Conservation (phyloP, 495 filamentous ascomycete species). For the Neurospora tetrasperma region DNA sequence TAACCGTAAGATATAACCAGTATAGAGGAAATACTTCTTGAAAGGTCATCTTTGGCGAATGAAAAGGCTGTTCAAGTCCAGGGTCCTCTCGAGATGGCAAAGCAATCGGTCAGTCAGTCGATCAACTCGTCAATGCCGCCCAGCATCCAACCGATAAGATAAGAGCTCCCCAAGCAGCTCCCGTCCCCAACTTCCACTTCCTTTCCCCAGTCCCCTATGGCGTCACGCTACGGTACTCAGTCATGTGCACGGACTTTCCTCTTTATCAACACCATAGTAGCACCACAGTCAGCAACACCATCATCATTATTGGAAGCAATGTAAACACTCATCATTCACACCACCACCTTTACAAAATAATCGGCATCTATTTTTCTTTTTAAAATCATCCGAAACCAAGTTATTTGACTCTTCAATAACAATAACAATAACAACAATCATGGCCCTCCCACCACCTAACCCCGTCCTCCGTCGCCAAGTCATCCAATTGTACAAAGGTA, state of each 20-base stretch:
- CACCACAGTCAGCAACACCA: not conserved
- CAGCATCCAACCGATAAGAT: not conserved
- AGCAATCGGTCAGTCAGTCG: not conserved
- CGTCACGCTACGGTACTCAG: not conserved
- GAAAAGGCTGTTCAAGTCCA: no score
- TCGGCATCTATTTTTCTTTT: no score
- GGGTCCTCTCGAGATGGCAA: not conserved
- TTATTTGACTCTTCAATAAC: no score
- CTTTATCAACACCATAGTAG: not conserved
- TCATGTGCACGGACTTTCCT: not conserved
- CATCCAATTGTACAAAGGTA: conserved; percentile 86
- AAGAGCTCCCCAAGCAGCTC: not conserved
- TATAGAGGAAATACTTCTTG: no score
- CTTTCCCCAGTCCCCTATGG: not conserved
- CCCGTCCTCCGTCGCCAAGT: conserved; percentile 65
- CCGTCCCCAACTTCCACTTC: no score
- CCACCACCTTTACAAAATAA: no score
- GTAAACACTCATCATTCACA: not conserved
- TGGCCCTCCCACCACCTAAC: conserved; percentile 23
- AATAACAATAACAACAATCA: not conserved
- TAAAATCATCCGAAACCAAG: no score
- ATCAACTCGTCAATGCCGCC: no score
- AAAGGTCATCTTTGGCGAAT: no score
- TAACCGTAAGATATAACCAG: no score
- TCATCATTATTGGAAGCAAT: not conserved